Conservation (phyloP, 2,329 filamentous ascomycete genomes). For the Scytalidium sp. region DNA sequence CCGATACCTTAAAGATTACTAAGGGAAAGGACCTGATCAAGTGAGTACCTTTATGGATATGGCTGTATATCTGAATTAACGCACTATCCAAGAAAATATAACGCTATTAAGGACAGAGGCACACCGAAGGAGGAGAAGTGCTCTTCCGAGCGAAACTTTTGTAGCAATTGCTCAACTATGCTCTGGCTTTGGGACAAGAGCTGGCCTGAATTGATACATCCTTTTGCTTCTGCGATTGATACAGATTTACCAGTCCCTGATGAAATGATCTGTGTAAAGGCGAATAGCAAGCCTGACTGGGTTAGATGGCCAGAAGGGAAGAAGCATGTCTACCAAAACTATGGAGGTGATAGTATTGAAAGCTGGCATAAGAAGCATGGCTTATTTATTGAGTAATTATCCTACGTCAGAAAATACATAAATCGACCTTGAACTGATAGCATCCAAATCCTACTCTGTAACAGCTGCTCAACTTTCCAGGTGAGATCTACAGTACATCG, state of each 20-base stretch:
- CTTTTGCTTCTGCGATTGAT: constrained; percentile 46
- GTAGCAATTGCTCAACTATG: constrained; percentile 43
- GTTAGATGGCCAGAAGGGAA: constrained; percentile 45
- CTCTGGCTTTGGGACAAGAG: constrained; percentile 43
- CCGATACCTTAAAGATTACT: constrained; percentile 35
- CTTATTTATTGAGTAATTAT: constrained; percentile 11
- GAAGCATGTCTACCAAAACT: constrained; percentile 37
- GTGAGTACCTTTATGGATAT: constrained; percentile 25
- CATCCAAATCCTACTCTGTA: background rate
- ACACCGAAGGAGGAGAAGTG: constrained; percentile 33
- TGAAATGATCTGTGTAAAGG: constrained; percentile 44
- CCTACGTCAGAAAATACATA: too few species aligned
- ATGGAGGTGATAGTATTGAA: constrained; percentile 37
- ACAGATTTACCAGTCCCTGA: constrained; percentile 39
- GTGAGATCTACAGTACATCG: too few species aligned
- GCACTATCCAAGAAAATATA: constrained; percentile 37
- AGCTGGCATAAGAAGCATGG: constrained; percentile 42
- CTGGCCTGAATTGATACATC: constrained; percentile 46
- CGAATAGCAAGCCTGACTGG: constrained; percentile 40
- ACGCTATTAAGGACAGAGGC: constrained; percentile 39
- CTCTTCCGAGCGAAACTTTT: constrained; percentile 43
- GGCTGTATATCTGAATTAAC: background rate
- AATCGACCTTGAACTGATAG: background rate
- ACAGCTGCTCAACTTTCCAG: too few species aligned
- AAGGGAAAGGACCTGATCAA: constrained; percentile 42